Conservation (phyloP, 2,329 filamentous ascomycete genomes). For the Fusarium bactridioides region DNA sequence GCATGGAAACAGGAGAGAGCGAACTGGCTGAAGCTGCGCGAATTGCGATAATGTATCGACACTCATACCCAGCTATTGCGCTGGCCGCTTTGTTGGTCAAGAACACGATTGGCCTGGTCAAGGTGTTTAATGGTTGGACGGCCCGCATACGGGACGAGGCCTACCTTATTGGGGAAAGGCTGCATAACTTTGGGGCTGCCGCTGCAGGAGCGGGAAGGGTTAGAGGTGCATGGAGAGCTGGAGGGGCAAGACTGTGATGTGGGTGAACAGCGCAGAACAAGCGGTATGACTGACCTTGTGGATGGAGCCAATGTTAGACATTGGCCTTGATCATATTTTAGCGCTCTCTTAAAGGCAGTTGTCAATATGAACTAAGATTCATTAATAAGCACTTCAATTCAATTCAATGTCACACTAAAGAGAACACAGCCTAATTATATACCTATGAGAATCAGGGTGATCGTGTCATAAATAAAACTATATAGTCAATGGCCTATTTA, state of each 20-base stretch:
- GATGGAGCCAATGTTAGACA: slow-evolving; percentile 3
- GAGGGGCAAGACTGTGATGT: slow-evolving; percentile 46
- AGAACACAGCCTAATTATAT: too few species aligned
- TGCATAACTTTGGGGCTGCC: slow-evolving; percentile 86
- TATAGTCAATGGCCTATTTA: too few species aligned
- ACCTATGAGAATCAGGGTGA: too few species aligned
- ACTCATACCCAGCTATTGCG: slow-evolving; percentile 74
- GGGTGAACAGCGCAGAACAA: not conserved
- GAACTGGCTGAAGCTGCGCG: slow-evolving; percentile 41
- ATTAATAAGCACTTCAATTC: not conserved
- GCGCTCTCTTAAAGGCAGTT: not conserved
- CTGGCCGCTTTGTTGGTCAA: slow-evolving; percentile 56
- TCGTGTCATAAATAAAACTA: too few species aligned
- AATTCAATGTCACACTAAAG: not conserved
- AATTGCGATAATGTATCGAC: slow-evolving; percentile 56
- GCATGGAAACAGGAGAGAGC: slow-evolving; percentile 26
- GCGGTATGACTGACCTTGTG: not conserved
- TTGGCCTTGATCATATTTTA: slow-evolving; percentile 7
- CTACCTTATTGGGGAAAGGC: slow-evolving; percentile 90
- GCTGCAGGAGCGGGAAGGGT: slow-evolving; percentile 49
- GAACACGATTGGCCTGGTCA: slow-evolving; percentile 59
- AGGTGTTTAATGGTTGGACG: slow-evolving; percentile 78
- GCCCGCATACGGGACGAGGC: slow-evolving; percentile 89
- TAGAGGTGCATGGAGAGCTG: slow-evolving; percentile 49
- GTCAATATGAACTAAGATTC: not conserved